A percentile compares a stretch with the other conserved stretches of the same genome.
Conservation (phyloP, 164 flowering plant species). For the Tetracentron sinense region DNA sequence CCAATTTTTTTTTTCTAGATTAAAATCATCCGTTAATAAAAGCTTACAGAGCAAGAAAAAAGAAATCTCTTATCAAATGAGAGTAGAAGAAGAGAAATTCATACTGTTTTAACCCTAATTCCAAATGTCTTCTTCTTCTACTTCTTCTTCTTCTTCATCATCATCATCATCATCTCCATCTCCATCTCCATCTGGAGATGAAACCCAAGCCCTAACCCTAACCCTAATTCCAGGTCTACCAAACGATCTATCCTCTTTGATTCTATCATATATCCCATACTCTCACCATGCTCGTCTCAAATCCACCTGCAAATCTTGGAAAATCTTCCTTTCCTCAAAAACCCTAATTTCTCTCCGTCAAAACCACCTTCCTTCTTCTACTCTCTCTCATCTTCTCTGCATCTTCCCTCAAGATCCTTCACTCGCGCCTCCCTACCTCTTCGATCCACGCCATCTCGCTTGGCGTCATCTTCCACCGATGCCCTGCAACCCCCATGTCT, state of each 20-base stretch:
- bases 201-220: slow-evolving; percentile 36
- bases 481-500: slow-evolving; percentile 73
- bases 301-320: slow-evolving; percentile 66
- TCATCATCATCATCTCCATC: not conserved
- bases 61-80: too few relatives aligned
- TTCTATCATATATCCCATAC: slow-evolving; percentile 63
- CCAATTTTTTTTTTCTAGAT: too few relatives aligned
- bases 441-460: slow-evolving; percentile 53
- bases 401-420: slow-evolving; percentile 84
- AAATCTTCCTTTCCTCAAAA: slow-evolving; percentile 55
- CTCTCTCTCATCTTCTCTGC: slow-evolving; percentile 56
- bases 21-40: too few relatives aligned
- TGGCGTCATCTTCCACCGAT: slow-evolving; percentile 69
- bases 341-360: slow-evolving; percentile 48
- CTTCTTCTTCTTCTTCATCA: not conserved
- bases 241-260: slow-evolving; percentile 58
- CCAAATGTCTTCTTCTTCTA: not conserved
- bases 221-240: slow-evolving; percentile 89
- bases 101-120: not conserved
- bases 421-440: slow-evolving; percentile 56
- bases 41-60: too few relatives aligned
- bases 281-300: slow-evolving; percentile 68
- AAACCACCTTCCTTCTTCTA: not conserved
- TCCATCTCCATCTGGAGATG: not conserved
- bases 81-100: too few relatives aligned